Evolutionary conservation across 2,329 filamentous ascomycete genomes (phyloP), one percentile per base, ranked within the genome.

Genomic region (Microcyclospora tardicrescens): DNA sequence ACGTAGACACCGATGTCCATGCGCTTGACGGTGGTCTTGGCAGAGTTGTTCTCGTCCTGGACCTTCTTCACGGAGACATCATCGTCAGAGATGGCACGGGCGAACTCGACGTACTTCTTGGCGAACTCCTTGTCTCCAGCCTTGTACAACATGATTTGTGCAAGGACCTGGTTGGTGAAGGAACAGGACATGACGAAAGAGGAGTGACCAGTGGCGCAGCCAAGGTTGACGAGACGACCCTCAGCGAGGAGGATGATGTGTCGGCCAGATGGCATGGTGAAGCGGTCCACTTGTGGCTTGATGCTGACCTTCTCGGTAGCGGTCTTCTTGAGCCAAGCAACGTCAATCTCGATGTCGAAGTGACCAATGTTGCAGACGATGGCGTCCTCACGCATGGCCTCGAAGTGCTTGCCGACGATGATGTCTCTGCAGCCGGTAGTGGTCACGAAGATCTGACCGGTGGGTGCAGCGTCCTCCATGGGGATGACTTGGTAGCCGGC

Each of bases 121-220:
- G 81, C 77, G 65, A 93, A 98, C 42, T 72, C 81, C 62, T 75
- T 76, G 63, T 96, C 87, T 58, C 81, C 74, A 59, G 79, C 81
- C 82, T 96, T 96, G 83, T 69, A 98, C 60, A 98, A 73, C 73
- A 93, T 81, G 72, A 98, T 96, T 75, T 98, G 91, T 54, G 91
- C 91, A 65, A 98, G 84, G 58, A 96, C 91, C 77, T 98, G 91
- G 82, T 98, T 98, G 77, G 87, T 93, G 82, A 98, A 98, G 50
- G 89, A 96, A 82, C 91, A 98, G 58, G 87, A 95, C 91, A 98
- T 96, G 75, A 98, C 91, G 69, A 98, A 98, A 38, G 89, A 96
- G 54, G 87, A 94, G 82, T 98, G 91, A 55, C 91, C 91, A 50
- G 91, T 98, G 63, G 91, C 91, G 69, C 91, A 98, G 68, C 91